These are phyloP conservation scores for Datura wrightii DNA, from an alignment of 257 asterid genomes.

Conservation along the genomic window DNA sequence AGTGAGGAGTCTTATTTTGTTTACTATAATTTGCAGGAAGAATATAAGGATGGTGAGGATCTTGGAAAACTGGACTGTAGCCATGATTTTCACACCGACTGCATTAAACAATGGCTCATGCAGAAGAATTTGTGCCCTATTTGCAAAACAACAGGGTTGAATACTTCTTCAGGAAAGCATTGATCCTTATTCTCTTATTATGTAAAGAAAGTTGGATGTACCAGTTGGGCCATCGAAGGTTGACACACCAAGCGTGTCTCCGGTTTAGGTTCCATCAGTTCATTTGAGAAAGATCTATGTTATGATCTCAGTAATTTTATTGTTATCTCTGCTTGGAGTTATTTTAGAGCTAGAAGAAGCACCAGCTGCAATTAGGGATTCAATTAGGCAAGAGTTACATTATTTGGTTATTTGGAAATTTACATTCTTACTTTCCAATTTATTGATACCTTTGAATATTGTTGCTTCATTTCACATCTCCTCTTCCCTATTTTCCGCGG, in stretches of 20 bases:
- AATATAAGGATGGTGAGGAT: constrained; percentile 45
- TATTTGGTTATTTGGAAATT: constrained; percentile 10
- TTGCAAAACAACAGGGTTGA: constrained; percentile 52
- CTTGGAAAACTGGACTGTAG: constrained; percentile 54
- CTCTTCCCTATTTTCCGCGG: neutral
- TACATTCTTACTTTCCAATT: neutral
- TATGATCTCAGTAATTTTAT: constrained; percentile 29
- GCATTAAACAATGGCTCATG: constrained; percentile 55
- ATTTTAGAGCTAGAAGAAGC: constrained; percentile 27
- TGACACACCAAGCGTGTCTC: constrained; percentile 19
- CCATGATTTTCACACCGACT: constrained; percentile 50
- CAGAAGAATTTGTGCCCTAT: constrained; percentile 59
- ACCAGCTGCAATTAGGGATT: constrained; percentile 20
- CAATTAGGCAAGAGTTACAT: constrained; percentile 22
- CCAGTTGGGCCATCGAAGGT: neutral
- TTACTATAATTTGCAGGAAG: constrained; percentile 47
- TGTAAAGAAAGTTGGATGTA: constrained; percentile 21
- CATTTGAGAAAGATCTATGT: constrained; percentile 20
- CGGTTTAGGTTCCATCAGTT: neutral
- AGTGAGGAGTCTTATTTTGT: neutral
- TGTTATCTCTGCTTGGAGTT: constrained; percentile 4
- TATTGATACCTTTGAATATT: constrained; percentile 16
- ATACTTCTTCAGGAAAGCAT: constrained; percentile 37
- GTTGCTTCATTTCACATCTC: neutral
- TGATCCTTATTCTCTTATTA: constrained; percentile 23